Conservation (phyloP, 75 land plant species). For the Azolla pinnata region DNA sequence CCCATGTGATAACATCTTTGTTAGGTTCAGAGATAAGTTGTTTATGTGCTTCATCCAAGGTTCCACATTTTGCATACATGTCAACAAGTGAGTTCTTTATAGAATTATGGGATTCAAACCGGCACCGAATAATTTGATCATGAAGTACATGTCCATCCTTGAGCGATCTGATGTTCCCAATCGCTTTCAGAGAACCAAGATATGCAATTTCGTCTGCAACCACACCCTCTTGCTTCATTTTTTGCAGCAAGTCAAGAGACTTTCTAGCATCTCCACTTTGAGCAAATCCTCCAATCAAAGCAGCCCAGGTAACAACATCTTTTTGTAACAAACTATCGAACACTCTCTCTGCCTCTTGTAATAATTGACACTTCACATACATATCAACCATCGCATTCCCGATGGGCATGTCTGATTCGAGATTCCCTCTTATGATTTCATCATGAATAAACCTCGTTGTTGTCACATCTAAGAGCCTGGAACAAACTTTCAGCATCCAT, state of each 20-base stretch:
- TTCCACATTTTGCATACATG: constrained; percentile 25
- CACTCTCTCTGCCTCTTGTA: constrained; percentile 1
- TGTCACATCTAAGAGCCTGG: constrained; percentile 10
- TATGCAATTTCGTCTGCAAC: constrained; percentile 5
- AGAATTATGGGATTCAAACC: background rate
- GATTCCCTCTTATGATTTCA: background rate
- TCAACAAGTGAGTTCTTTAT: constrained; percentile 16
- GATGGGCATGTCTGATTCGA: constrained; percentile 4
- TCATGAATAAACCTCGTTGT: constrained; percentile 8
- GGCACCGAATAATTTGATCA: constrained; percentile 1
- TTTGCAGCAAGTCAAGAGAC: constrained; percentile 12
- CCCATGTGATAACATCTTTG: constrained; percentile 46
- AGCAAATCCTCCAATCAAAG: constrained; percentile 27
- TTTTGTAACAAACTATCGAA: constrained; percentile 4
- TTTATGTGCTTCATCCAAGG: constrained; percentile 3
- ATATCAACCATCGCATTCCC: constrained; percentile 7
- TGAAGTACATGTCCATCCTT: constrained; percentile 3
- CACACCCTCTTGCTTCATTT: background rate
- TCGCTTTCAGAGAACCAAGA: constrained; percentile 4
- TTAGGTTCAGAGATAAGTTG: constrained; percentile 35
- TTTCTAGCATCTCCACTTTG: constrained; percentile 21
- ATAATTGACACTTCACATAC: constrained; percentile 7
- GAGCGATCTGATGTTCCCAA: constrained; percentile 5
- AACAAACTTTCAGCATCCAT: constrained; percentile 21
- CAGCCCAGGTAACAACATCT: constrained; percentile 25